Percentiles rank a stretch among this genome's conserved stretches.
Evolutionary conservation across 768 basidiomycete genomes (phyloP).

Genomic region (Leccinum sublutescens): DNA sequence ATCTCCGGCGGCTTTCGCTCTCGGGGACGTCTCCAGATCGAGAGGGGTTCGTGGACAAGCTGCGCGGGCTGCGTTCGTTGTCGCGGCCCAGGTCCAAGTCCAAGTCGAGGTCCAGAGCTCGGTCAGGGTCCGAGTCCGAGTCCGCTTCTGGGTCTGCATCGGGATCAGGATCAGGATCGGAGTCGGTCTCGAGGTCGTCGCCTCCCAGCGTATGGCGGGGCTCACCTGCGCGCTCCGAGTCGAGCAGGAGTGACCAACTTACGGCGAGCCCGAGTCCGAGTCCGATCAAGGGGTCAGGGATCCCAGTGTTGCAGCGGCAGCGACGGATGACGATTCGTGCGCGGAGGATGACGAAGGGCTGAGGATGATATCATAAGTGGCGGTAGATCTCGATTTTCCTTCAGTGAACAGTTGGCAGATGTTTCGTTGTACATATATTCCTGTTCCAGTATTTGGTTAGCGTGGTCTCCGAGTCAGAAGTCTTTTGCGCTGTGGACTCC

Average conservation of each 20-base stretch:
- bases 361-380: not conserved
- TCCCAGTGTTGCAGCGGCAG: slow-evolving; percentile 29
- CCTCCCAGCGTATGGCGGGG: slow-evolving; percentile 10
- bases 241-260: slow-evolving; percentile 13
- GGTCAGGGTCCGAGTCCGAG: not conserved
- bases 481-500: too few species aligned
- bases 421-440: not conserved
- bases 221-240: slow-evolving; percentile 21
- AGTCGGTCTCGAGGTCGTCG: slow-evolving; percentile 6
- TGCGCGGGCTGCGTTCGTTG: slow-evolving; percentile 20
- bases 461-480: too few species aligned
- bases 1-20: slow-evolving; percentile 24
- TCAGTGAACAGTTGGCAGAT: not conserved
- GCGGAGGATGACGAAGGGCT: slow-evolving; percentile 19
- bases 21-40: slow-evolving; percentile 20
- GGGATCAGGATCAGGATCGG: not conserved
- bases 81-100: slow-evolving; percentile 7
- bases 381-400: not conserved
- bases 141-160: slow-evolving; percentile 10
- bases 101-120: not conserved
- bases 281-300: slow-evolving; percentile 26
- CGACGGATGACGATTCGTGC: slow-evolving; percentile 30
- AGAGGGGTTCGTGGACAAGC: slow-evolving; percentile 15
- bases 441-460: not conserved
- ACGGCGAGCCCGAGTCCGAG: slow-evolving; percentile 16